Evolutionary conservation across 352 stramenopile species (phyloP).

Genomic region (Phytopythium chamaehyphon): DNA sequence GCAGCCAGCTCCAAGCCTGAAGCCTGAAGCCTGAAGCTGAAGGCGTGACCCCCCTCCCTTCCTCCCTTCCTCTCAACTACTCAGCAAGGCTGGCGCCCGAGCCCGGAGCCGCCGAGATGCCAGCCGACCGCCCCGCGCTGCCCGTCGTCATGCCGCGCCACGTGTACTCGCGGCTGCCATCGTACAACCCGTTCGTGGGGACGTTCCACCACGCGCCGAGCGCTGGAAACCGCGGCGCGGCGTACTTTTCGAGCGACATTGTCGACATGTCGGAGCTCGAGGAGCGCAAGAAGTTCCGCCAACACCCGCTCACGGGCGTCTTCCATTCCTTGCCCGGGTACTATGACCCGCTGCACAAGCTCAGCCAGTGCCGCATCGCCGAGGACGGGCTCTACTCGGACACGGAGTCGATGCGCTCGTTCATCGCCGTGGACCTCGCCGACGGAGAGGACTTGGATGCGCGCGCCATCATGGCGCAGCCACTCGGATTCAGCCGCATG

Average conservation of each 20-base stretch:
- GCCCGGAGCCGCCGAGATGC: not conserved
- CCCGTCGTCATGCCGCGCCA: conserved; percentile 44
- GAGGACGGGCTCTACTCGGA: conserved; percentile 66
- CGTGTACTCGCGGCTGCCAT: conserved; percentile 80
- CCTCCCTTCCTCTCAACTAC: too few relatives aligned
- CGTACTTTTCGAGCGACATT: conserved; percentile 88
- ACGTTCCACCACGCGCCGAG: conserved; percentile 89
- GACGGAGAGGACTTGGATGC: conserved; percentile 52
- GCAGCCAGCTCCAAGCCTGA: too few relatives aligned
- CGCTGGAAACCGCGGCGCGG: conserved; percentile 77
- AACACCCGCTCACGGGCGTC: conserved; percentile 83
- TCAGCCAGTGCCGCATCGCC: conserved; percentile 62
- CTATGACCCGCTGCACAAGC: conserved; percentile 80
- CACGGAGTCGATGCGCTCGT: conserved; percentile 72
- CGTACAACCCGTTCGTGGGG: conserved; percentile 87
- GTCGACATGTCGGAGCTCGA: conserved; percentile 86
- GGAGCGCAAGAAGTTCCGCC: conserved; percentile 86
- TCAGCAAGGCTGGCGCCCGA: not conserved
- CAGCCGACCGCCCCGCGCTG: conserved; percentile 3
- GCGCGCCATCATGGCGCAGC: conserved; percentile 34
- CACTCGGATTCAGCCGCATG: conserved; percentile 61
- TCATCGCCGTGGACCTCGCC: conserved; percentile 71
- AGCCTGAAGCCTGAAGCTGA: too few relatives aligned
- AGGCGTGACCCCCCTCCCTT: too few relatives aligned
- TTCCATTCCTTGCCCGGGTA: conserved; percentile 86